Conservation (phyloP, 148 eudicot species). For the Silene latifolia region DNA sequence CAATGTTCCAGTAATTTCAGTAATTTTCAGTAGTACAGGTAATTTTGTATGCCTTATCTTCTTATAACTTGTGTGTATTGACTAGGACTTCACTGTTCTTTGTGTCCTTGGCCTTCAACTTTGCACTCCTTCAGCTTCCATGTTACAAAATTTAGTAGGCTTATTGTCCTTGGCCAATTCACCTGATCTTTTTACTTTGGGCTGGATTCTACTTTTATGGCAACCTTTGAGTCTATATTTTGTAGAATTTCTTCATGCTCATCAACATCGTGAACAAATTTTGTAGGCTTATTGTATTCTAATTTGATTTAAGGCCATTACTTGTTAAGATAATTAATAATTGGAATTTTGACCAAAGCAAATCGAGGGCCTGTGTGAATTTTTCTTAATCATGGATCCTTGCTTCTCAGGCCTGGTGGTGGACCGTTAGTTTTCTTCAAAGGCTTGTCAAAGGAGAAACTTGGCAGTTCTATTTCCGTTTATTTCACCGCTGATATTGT, state of each 20-base stretch:
- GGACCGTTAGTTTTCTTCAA: background rate
- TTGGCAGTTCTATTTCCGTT: background rate
- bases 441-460: background rate
- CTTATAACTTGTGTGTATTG: background rate
- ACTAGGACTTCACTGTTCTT: background rate
- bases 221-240: no score
- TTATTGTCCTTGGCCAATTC: background rate
- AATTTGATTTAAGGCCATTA: background rate
- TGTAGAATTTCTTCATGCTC: no score
- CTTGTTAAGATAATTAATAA: background rate
- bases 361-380: background rate
- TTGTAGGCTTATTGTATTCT: no score
- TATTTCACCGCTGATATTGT: background rate
- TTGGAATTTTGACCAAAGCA: background rate
- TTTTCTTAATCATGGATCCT: background rate
- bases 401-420: background rate
- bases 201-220: no score
- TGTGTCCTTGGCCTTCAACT: background rate
- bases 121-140: background rate
- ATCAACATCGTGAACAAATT: no score
- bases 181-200: no score
- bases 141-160: background rate
- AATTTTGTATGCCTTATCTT: background rate
- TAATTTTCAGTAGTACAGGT: background rate
- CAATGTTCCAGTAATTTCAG: background rate